Percentiles rank a stretch among this genome's conserved stretches.
These are phyloP conservation scores for Lactarius quietus DNA, from an alignment of 768 basidiomycete species.

Conservation along the genomic window DNA sequence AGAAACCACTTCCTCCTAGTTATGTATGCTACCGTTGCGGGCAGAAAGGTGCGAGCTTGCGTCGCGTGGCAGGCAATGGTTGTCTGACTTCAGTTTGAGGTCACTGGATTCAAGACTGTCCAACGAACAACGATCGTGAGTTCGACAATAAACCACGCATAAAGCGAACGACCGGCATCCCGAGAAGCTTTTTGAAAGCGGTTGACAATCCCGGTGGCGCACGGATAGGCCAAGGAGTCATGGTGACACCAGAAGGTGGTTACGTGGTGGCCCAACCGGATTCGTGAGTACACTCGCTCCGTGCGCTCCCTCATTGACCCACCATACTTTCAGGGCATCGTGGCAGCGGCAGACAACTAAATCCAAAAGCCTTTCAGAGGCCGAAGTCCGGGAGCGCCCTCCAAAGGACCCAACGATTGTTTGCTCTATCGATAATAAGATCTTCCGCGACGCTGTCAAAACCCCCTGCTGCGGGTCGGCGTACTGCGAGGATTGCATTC, in stretches of 20 bases:
- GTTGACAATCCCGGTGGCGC: slow-evolving; percentile 82
- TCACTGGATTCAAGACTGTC: slow-evolving; percentile 99
- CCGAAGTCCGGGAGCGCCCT: slow-evolving; percentile 83
- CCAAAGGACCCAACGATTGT: slow-evolving; percentile 76
- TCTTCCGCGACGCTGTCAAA: slow-evolving; percentile 91
- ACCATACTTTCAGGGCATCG: slow-evolving; percentile 55
- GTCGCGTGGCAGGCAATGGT: not conserved
- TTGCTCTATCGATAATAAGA: slow-evolving; percentile 90
- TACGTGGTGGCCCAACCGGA: slow-evolving; percentile 98
- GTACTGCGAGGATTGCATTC: slow-evolving; percentile 98
- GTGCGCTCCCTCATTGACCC: not conserved
- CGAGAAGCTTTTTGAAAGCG: slow-evolving; percentile 93
- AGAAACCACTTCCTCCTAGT: slow-evolving; percentile 83
- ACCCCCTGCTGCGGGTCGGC: slow-evolving; percentile 90
- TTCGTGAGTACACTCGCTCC: slow-evolving; percentile 54
- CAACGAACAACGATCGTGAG: slow-evolving; percentile 93
- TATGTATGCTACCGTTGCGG: slow-evolving; percentile 99
- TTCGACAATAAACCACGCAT: slow-evolving; percentile 93
- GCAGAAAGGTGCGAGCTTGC: slow-evolving; percentile 72
- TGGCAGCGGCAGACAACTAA: slow-evolving; percentile 92
- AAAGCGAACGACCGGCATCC: slow-evolving; percentile 97
- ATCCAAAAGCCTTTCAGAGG: slow-evolving; percentile 75
- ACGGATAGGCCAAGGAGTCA: slow-evolving; percentile 78
- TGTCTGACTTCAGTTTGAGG: slow-evolving; percentile 45
- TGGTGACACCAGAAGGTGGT: slow-evolving; percentile 98